Percentiles rank a stretch among this genome's conserved stretches.
These are phyloP conservation scores for Apiotrichum siamense DNA, from an alignment of 1,284 basidiomycete genomes.

Conservation along the genomic window DNA sequence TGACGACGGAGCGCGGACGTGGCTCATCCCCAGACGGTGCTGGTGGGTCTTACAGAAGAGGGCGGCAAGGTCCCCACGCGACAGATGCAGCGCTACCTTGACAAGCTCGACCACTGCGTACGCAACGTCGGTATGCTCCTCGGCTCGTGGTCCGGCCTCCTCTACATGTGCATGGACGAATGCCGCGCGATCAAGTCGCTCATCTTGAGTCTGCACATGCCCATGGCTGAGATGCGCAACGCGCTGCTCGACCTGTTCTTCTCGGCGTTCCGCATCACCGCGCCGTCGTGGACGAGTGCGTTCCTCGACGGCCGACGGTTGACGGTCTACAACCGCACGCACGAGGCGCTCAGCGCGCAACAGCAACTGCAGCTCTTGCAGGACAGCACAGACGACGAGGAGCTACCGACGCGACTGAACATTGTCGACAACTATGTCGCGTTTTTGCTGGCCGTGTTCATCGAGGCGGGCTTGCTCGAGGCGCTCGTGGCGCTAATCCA, in stretches of 20 bases:
- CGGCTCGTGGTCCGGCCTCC: slow-evolving; percentile 85
- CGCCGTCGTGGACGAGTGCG: slow-evolving; percentile 81
- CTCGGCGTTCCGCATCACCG: slow-evolving; percentile 82
- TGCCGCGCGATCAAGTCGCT: slow-evolving; percentile 78
- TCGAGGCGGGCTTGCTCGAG: slow-evolving; percentile 83
- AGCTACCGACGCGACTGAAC: slow-evolving; percentile 61
- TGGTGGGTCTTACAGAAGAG: slow-evolving; percentile 83
- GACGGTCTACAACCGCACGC: slow-evolving; percentile 51
- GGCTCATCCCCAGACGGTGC: slow-evolving; percentile 66
- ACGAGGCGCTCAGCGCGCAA: slow-evolving; percentile 34
- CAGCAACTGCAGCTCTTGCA: too few species aligned
- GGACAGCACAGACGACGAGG: slow-evolving; percentile 34
- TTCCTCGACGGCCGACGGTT: slow-evolving; percentile 79
- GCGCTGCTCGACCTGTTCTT: slow-evolving; percentile 90
- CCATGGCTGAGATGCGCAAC: slow-evolving; percentile 83
- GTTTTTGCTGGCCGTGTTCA: slow-evolving; percentile 77
- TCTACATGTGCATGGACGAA: slow-evolving; percentile 90
- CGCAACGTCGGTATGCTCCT: slow-evolving; percentile 77
- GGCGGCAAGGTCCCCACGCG: slow-evolving; percentile 64
- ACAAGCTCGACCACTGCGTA: slow-evolving; percentile 68
- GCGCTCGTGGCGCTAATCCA: slow-evolving; percentile 77
- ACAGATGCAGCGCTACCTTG: slow-evolving; percentile 53
- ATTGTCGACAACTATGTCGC: slow-evolving; percentile 90
- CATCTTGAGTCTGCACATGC: slow-evolving; percentile 79
- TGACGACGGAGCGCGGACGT: too few species aligned